Evolutionary conservation across 1,284 basidiomycete species (phyloP).

Genomic region (Spongiforma sp.): DNA sequence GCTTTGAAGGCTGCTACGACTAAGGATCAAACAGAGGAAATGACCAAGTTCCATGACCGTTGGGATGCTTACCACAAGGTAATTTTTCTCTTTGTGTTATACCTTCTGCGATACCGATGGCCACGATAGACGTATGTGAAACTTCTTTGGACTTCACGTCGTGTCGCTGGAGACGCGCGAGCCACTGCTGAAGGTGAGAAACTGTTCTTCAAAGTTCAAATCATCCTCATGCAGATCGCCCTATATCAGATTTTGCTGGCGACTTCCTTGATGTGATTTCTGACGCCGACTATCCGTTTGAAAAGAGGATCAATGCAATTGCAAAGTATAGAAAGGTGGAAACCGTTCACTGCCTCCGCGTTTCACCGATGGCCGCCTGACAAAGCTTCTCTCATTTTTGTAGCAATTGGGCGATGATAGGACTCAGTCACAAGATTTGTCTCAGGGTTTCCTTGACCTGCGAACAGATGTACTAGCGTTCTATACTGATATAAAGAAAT

Average conservation of each 20-base stretch:
- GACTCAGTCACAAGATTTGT: neutral
- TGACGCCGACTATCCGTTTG: no score
- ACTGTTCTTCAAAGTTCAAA: no score
- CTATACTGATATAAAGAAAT: neutral
- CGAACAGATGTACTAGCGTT: neutral
- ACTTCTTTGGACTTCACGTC: no score
- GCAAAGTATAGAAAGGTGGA: no score
- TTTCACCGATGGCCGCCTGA: neutral
- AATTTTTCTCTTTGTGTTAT: neutral
- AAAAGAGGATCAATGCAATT: no score
- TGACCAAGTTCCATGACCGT: neutral
- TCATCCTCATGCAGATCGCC: no score
- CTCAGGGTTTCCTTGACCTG: neutral
- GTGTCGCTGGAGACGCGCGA: no score
- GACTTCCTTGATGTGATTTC: no score
- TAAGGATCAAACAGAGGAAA: neutral
- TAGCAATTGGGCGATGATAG: neutral
- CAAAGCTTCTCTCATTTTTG: neutral
- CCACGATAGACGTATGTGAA: no score
- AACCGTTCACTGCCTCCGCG: neutral
- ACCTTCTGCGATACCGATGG: neutral
- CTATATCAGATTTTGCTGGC: no score
- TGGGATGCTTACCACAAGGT: neutral
- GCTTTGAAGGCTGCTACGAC: neutral
- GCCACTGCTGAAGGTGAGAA: no score